A percentile compares a stretch with the other conserved stretches of the same genome.
Evolutionary conservation across 108 stramenopile genomes (phyloP).

Genomic region (Fistulifera pelliculosa): DNA sequence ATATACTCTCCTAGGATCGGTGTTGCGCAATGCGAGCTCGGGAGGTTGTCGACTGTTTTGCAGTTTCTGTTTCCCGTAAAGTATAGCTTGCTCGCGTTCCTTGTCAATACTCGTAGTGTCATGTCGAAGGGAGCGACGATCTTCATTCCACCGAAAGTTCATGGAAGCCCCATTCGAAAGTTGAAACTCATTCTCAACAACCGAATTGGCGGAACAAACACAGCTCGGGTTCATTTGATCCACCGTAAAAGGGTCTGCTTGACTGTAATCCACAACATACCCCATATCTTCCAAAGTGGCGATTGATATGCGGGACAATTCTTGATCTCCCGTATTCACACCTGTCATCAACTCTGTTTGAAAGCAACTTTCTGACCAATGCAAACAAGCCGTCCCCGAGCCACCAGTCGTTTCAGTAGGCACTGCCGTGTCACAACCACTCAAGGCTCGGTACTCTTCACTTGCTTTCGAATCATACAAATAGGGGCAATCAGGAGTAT

Average conservation of each 20-base stretch:
- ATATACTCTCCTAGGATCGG: too few relatives aligned
- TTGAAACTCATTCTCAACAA: too few relatives aligned
- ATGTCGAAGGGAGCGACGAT: too few relatives aligned
- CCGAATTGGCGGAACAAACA: too few relatives aligned
- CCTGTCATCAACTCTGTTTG: conserved; percentile 33
- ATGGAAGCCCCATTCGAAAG: too few relatives aligned
- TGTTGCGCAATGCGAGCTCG: too few relatives aligned
- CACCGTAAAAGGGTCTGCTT: background rate
- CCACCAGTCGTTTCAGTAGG: conserved; percentile 26
- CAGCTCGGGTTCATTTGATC: too few relatives aligned
- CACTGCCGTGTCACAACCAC: conserved; percentile 1
- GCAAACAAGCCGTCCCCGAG: conserved; percentile 18
- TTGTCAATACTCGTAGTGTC: too few relatives aligned
- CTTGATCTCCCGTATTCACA: background rate
- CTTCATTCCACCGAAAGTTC: too few relatives aligned
- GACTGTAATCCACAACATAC: conserved; percentile 6
- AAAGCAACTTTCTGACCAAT: conserved; percentile 30
- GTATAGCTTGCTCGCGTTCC: too few relatives aligned
- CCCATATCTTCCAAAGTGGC: conserved; percentile 7
- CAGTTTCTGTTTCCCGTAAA: too few relatives aligned
- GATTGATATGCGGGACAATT: conserved; percentile 4
- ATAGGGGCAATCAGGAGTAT: background rate
- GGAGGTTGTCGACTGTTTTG: too few relatives aligned
- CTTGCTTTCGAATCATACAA: background rate
- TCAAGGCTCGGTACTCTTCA: background rate